A percentile compares a stretch with the other conserved stretches of the same genome.
Conservation (phyloP, 106 monocot species). For the Platanthera guangdongensis region DNA sequence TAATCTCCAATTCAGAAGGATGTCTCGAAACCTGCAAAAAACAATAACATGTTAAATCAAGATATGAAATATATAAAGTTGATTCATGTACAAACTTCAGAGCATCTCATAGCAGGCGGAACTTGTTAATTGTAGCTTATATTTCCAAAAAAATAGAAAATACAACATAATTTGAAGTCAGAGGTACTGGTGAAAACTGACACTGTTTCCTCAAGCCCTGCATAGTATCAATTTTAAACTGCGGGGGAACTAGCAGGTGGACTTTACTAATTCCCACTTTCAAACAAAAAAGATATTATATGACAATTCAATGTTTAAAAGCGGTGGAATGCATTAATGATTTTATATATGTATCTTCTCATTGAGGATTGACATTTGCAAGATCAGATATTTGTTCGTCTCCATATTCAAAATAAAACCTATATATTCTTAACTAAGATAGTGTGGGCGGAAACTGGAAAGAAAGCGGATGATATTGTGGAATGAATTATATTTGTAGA, state of each 20-base stretch:
- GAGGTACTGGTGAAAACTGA: background rate
- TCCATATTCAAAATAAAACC: background rate
- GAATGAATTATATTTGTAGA: too few relatives aligned
- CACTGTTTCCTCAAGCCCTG: background rate
- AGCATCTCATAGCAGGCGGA: background rate
- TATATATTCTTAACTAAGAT: background rate
- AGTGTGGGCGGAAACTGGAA: too few relatives aligned
- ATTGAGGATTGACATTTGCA: background rate
- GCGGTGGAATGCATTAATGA: background rate
- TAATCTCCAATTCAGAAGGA: constrained; percentile 76
- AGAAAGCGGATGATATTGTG: too few relatives aligned
- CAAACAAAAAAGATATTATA: background rate
- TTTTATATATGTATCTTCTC: background rate
- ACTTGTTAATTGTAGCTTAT: background rate
- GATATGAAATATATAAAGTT: background rate
- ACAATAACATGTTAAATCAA: background rate
- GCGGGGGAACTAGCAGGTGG: background rate
- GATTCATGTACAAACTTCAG: background rate
- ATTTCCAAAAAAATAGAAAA: background rate
- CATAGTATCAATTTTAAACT: background rate
- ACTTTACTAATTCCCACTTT: too few relatives aligned
- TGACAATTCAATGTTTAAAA: background rate
- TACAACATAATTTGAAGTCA: constrained; percentile 4
- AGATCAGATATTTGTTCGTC: background rate
- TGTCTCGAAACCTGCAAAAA: constrained; percentile 54